Evolutionary conservation across 2,329 filamentous ascomycete species (phyloP), one percentile per base, ranked within the genome.

Genomic region (Colletotrichum melonis): DNA sequence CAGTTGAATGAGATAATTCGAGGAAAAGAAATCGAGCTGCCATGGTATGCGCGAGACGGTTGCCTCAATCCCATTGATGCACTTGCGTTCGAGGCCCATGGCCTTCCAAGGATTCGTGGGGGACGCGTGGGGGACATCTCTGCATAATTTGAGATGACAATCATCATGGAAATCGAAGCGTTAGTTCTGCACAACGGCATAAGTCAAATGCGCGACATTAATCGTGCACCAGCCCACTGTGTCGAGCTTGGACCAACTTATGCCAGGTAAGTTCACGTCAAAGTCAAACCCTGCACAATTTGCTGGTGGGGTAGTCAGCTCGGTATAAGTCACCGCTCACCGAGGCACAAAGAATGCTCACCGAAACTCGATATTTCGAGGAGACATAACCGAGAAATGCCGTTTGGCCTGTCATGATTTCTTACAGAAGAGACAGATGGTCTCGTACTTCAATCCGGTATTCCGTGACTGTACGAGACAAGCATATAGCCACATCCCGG

Each of bases 301-400:
- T 26, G 19, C 30, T 9, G 46, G 19, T 16, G 54, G 69, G 52
- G 52, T 19, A 19, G 3, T 19, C 11, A 4, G 11, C 8, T 59
- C 65, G 69, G 69, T 72, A 54, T 63, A 35, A 2, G 22, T 4
- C 12, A 30, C 11, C 11, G 4, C 16, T 19, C 59, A 69, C 69
- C 46, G 11, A 60, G 58, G 54, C 69, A 54, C 63, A 59, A 72
- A n/a, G 11, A 16, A 24, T 0, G 52, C 38, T 69, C 66, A 72
- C 69, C 69, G 42, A 59, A 35, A 22, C 26, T 32, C 2, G 35
- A 12, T 30, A 8, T 11, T 26, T 32, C n/a, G 16, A 52, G 7
- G 4, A 9, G 42, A 3, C 42, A 11, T 49, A 49, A 19, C 24
- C 19, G 8, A 52, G 32, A 26, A 28, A 30, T 9, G 6, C 26